Base-by-base conservation (phyloP, 345 rosid genomes). In the Viola odorata region DNA sequence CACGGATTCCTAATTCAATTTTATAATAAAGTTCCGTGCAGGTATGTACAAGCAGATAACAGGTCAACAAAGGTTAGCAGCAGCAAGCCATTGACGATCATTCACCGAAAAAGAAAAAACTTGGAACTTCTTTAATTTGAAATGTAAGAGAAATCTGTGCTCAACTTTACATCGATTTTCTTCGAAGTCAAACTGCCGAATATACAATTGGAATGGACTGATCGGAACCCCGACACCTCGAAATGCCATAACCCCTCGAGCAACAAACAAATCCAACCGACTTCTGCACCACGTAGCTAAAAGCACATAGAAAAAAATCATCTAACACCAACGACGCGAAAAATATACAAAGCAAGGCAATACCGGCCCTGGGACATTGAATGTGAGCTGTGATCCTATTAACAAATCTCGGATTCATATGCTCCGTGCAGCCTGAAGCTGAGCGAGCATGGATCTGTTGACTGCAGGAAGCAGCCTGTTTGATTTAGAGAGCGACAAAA, bases 381-480 rank as follows among this genome's bases (percentile, higher is more conserved):
- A 2, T 0, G 2, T 23, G 32, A 10, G 52, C 10, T 57, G 44
- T 15, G 5, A 60, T 39, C 69, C 42, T 3, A 36, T 52, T 23
- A 38, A 38, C 45, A 17, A 16, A 2, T 42, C 38, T 69, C 50
- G 8, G 45, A 13, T 57, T 47, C 67, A 23, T 23, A 36, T 54
- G 53, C 62, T 70, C 59, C 69, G 37, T 54, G 55, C 69, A 13
- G 73, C 68, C 49, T 16, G 53, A 53, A 58, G 50, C 48, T 56
- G 15, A 50, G 32, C 32, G 32, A 23, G 32, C 32, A 23, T 23
- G 32, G 32, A 23, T 23, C 32, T 2, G 32, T 23, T 23, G 32
- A 23, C 32, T 23, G 32, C 32, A 23, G 32, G 32, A 23, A 23
- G 32, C 32, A 23, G 32, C 32, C 32, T 23, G 32, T 23, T 23